Evolutionary conservation across 805 yeast genomes (phyloP).

Genomic region (Kluyveromyces dobzhanskii): DNA sequence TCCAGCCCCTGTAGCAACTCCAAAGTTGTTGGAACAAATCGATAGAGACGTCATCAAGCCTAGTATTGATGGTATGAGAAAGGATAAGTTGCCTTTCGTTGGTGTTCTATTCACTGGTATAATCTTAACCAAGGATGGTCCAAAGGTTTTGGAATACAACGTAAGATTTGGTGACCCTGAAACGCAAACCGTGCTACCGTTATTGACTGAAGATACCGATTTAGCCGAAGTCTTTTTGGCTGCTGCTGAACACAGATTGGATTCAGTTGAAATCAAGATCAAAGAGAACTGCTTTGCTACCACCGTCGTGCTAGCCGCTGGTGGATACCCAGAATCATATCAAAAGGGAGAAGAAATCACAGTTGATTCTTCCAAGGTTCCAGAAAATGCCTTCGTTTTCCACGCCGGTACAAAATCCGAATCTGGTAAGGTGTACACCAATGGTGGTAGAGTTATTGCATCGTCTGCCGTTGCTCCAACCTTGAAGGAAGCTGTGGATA

Average conservation of each 20-base stretch:
- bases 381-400: conserved; percentile 58
- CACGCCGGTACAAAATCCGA: conserved; percentile 85
- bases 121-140: conserved; percentile 81
- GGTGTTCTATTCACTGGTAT: conserved; percentile 95
- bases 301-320: conserved; percentile 94
- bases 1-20: conserved; percentile 93
- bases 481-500: conserved; percentile 71
- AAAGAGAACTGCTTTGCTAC: conserved; percentile 59
- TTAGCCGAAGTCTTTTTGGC: conserved; percentile 89
- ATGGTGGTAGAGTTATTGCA: conserved; percentile 97
- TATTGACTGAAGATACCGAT: conserved; percentile 78
- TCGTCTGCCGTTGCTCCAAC: conserved; percentile 77
- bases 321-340: conserved; percentile 90
- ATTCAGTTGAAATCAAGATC: conserved; percentile 57
- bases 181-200: conserved; percentile 91
- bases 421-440: conserved; percentile 57
- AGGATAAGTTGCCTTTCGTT: conserved; percentile 89
- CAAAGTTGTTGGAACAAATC: conserved; percentile 59
- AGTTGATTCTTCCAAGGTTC: conserved; percentile 27
- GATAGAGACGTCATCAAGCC: conserved; percentile 76
- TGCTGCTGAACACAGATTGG: conserved; percentile 89
- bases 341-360: conserved; percentile 79
- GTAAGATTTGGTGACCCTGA: conserved; percentile 99
- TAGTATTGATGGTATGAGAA: conserved; percentile 92
- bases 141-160: conserved; percentile 92